These are phyloP conservation scores for Eurotiales sp. DNA, from an alignment of 2,329 filamentous ascomycete species.

Conservation along the genomic window DNA sequence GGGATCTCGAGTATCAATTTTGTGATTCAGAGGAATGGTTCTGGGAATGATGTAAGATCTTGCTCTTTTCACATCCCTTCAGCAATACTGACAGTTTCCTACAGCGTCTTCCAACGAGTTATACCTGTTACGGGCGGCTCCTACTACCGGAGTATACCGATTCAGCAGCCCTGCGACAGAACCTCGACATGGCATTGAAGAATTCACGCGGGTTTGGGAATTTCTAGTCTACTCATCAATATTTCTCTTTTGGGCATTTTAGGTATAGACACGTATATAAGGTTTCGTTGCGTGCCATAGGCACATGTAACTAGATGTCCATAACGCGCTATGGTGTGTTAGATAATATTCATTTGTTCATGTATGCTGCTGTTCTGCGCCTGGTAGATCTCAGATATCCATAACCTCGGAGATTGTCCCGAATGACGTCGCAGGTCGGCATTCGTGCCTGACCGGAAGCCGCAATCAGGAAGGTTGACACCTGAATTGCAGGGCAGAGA, in stretches of 20 bases:
- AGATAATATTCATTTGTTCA: too few species aligned
- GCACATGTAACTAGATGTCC: background rate
- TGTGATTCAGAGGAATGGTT: slow-evolving; percentile 72
- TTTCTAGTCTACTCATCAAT: slow-evolving; percentile 45
- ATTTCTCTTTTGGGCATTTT: background rate
- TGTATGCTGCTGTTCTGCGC: too few species aligned
- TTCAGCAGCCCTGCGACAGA: slow-evolving; percentile 65
- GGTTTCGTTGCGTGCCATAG: background rate
- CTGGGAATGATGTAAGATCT: slow-evolving; percentile 50
- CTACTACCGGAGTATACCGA: slow-evolving; percentile 77
- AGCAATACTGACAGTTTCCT: slow-evolving; percentile 11
- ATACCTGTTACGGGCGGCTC: slow-evolving; percentile 89
- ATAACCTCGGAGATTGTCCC: background rate
- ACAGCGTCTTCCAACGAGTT: slow-evolving; percentile 69
- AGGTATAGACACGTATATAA: background rate
- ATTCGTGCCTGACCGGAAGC: background rate
- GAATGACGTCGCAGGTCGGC: background rate
- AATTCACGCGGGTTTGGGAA: slow-evolving; percentile 88
- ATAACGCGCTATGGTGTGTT: too few species aligned
- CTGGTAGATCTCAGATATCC: too few species aligned
- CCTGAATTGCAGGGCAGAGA: background rate
- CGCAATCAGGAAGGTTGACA: background rate
- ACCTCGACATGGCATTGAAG: slow-evolving; percentile 79
- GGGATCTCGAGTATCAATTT: slow-evolving; percentile 81
- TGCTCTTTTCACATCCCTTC: background rate